phyloP scores from a whole-genome alignment of 306 rosid genomes.

The Mucuna pruriens region DNA sequence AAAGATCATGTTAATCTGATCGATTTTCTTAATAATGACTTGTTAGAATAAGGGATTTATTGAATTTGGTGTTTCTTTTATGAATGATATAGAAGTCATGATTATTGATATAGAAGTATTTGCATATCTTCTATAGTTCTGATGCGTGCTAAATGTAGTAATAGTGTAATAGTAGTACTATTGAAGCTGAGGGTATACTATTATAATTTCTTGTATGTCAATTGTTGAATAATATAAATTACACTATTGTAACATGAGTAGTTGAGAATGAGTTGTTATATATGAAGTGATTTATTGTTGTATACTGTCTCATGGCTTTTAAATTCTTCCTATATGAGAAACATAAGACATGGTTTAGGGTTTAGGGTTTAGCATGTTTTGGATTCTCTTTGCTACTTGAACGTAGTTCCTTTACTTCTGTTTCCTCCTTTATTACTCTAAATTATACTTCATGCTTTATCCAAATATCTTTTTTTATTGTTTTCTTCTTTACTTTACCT shows the following conservation, averaged over 20 bases:
- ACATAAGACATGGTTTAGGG: neutral
- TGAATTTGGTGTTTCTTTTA: constrained; percentile 7
- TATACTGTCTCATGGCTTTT: neutral
- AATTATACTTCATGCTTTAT: neutral
- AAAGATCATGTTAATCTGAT: neutral
- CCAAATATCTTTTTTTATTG: neutral
- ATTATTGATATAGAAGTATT: neutral
- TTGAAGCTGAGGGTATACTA: neutral
- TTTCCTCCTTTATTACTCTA: constrained; percentile 21
- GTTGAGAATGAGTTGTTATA: neutral
- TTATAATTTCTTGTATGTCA: neutral
- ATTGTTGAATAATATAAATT: constrained; percentile 5
- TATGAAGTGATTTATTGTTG: neutral
- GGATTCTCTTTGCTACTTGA: constrained; percentile 30
- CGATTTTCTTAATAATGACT: neutral
- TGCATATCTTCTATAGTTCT: neutral
- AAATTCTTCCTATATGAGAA: neutral
- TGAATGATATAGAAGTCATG: neutral
- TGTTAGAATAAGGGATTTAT: neutral
- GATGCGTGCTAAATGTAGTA: neutral
- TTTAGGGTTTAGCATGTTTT: too few relatives aligned
- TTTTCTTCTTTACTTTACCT: neutral
- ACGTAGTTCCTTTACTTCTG: constrained; percentile 3
- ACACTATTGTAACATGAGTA: neutral
- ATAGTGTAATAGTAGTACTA: neutral